Conservation (phyloP, 345 rosid species). For the Citrus reticulata region DNA sequence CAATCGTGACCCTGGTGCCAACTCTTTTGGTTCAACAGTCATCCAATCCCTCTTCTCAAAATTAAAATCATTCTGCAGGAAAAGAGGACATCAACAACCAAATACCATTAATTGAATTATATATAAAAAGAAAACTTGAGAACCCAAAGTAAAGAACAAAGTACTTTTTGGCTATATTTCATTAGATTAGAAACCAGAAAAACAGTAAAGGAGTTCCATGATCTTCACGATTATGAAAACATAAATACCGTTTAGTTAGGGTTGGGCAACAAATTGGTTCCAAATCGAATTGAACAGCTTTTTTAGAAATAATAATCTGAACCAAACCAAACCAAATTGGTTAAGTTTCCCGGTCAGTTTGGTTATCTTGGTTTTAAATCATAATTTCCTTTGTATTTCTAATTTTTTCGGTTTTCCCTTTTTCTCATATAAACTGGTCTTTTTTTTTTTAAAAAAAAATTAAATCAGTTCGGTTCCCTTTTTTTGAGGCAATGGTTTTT, state of each 20-base stretch:
- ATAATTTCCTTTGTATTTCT: too few species aligned
- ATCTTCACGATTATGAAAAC: background rate
- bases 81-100: conserved; percentile 4
- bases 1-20: conserved; percentile 72
- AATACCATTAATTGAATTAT: background rate
- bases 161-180: background rate
- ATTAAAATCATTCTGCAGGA: conserved; percentile 59
- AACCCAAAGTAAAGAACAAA: background rate
- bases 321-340: too few species aligned
- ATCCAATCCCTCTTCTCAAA: conserved; percentile 89
- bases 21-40: conserved; percentile 56
- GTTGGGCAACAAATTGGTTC: too few species aligned
- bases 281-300: too few species aligned
- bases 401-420: too few species aligned
- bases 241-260: background rate
- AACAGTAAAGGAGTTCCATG: background rate
- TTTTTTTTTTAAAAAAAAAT: too few species aligned
- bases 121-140: background rate
- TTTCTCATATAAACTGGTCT: too few species aligned
- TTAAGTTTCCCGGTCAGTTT: too few species aligned
- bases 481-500: too few species aligned
- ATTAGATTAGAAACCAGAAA: background rate
- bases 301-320: too few species aligned
- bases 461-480: too few species aligned
- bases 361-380: too few species aligned